Base-by-base conservation (phyloP, 2,329 filamentous ascomycete species). In the Arthrobotrys pseudoclavata region DNA sequence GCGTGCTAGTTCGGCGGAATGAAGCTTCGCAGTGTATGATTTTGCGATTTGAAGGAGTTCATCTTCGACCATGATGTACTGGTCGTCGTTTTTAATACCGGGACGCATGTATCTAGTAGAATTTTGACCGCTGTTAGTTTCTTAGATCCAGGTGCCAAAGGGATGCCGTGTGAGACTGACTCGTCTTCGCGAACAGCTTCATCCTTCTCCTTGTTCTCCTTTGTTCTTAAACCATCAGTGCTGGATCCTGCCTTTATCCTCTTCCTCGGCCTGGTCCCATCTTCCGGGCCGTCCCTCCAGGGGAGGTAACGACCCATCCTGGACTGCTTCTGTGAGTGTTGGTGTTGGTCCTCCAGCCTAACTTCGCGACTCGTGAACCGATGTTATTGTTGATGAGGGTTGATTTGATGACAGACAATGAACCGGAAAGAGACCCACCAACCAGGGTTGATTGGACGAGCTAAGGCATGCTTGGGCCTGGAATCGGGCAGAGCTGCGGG, bases 51-150 rank as follows among this genome's bases (percentile, higher is more conserved):
- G 85, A n/a, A 91, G 84, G 76, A 95, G 88, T 80, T 95, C 92
- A 81, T 95, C 92, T 83, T 95, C 92, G 0, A 95, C 92, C 91
- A 95, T 94, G 81, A 91, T 90, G 83, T 89, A 94, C 68, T 85
- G 85, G 82, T 94, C 92, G 82, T 95, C 92, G 18, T 57, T 34
- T 48, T 57, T 26, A n/a, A 78, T 64, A 24, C 75, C 75, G 18
- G 67, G 68, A 18, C 53, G 61, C 75, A 78, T 78, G 37, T 78
- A 78, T 37, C 75, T 78, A 61, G 31, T 29, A 45, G 37, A 40
- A 15, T 15, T 45, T 45, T 45, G 4, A 12, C 12, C 10, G 7
- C 10, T 45, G 18, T 45, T 45, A 45, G 42, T n/a, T 45, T 7
- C 18, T 45, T 13, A 40, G 12, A n/a, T 40, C 37, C 12, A 1